Percentiles rank a stretch among this genome's conserved stretches.
phyloP scores from a whole-genome alignment of 2,329 filamentous ascomycete genomes.

The Calonectria hawksworthii region DNA sequence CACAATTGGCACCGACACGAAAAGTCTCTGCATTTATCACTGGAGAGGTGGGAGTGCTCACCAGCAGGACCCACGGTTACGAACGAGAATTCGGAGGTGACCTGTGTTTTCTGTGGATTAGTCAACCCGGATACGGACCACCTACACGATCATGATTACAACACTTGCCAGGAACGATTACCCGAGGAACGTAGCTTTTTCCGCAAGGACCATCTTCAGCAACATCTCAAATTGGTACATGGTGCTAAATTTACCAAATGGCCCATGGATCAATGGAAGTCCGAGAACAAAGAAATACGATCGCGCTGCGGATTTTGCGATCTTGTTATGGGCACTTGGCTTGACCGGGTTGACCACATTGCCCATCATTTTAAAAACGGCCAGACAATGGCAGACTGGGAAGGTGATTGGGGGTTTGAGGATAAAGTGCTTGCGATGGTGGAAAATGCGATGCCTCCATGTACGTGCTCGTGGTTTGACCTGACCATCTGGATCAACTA shows the following conservation, averaged over 20 bases:
- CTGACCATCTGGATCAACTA: not conserved
- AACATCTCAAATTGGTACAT: constrained; percentile 59
- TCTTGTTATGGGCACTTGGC: constrained; percentile 53
- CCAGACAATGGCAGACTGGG: constrained; percentile 59
- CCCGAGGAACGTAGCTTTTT: constrained; percentile 56
- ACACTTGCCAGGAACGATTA: constrained; percentile 58
- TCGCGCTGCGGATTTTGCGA: constrained; percentile 60
- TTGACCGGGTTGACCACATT: constrained; percentile 54
- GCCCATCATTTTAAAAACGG: constrained; percentile 59
- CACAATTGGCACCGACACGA: constrained; percentile 67
- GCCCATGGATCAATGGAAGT: constrained; percentile 62
- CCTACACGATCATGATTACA: constrained; percentile 54
- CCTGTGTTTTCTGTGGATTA: constrained; percentile 56
- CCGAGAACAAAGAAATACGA: constrained; percentile 49
- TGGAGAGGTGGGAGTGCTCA: constrained; percentile 61
- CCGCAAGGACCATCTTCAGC: constrained; percentile 59
- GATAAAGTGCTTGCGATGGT: constrained; percentile 51
- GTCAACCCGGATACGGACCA: constrained; percentile 50
- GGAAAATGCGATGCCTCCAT: constrained; percentile 58
- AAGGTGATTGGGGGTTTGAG: constrained; percentile 60
- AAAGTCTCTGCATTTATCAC: constrained; percentile 60
- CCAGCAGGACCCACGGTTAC: constrained; percentile 53
- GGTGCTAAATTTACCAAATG: constrained; percentile 53
- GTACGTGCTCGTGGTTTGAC: constrained; percentile 36
- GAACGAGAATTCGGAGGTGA: constrained; percentile 58